phyloP scores from a whole-genome alignment of 345 rosid genomes.

The Dipteronia sinensis region DNA sequence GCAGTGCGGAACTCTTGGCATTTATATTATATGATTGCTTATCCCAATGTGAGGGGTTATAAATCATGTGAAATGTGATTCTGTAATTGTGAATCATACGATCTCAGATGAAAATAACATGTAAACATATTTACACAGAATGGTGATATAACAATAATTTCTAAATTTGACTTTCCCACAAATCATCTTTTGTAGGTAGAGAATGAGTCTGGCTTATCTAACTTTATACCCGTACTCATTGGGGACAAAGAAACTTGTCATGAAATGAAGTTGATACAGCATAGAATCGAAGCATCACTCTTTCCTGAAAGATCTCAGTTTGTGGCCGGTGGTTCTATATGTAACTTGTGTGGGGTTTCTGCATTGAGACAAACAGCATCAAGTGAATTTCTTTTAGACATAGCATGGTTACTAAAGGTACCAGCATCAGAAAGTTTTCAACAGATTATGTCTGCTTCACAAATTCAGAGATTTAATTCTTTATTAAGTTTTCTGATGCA shows the following conservation, averaged over 20 bases:
- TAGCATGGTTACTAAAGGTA: conserved; percentile 82
- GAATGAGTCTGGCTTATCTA: conserved; percentile 84
- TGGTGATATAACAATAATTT: not conserved
- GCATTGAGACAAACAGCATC: conserved; percentile 46
- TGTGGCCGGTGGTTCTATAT: conserved; percentile 23
- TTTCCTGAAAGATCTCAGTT: conserved; percentile 36
- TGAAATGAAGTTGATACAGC: conserved; percentile 71
- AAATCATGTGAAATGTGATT: not conserved
- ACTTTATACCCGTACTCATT: conserved; percentile 80
- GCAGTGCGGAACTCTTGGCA: not conserved
- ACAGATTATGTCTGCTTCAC: conserved; percentile 42
- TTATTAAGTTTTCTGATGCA: conserved; percentile 60
- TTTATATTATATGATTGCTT: not conserved
- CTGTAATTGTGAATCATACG: not conserved
- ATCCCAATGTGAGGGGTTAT: not conserved
- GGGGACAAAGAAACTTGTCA: conserved; percentile 72
- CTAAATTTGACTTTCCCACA: not conserved
- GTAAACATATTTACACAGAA: not conserved
- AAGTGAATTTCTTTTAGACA: conserved; percentile 72
- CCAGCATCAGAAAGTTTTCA: conserved; percentile 57
- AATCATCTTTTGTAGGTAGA: conserved; percentile 62
- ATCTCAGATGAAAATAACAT: conserved; percentile 2
- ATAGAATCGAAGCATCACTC: conserved; percentile 50
- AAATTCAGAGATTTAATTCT: conserved; percentile 64
- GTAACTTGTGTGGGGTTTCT: conserved; percentile 46